Percentiles rank a stretch among this genome's conserved stretches.
These are phyloP conservation scores for Leavenworthia alabamica DNA, from an alignment of 345 rosid species.

Conservation along the genomic window DNA sequence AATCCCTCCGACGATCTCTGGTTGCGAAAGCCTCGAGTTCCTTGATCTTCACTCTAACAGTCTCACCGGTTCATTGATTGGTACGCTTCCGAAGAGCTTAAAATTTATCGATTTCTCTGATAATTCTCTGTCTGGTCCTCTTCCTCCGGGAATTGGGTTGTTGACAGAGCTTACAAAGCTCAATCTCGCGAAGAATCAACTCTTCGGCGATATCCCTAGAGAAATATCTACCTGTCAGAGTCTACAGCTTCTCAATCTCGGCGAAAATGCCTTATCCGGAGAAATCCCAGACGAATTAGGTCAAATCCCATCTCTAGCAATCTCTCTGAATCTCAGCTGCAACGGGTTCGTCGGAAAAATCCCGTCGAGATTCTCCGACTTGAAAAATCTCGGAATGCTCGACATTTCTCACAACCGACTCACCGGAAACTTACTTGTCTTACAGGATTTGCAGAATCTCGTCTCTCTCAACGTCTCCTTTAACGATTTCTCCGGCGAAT, in stretches of 20 bases:
- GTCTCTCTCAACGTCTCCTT: constrained; percentile 78
- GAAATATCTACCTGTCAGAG: constrained; percentile 59
- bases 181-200: constrained; percentile 47
- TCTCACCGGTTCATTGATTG: constrained; percentile 54
- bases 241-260: constrained; percentile 69
- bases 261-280: constrained; percentile 56
- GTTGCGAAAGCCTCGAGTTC: constrained; percentile 61
- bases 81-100: constrained; percentile 34
- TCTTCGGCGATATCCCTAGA: constrained; percentile 61
- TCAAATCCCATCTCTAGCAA: constrained; percentile 59
- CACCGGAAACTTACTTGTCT: constrained; percentile 49
- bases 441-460: constrained; percentile 65
- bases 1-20: constrained; percentile 50
- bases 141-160: constrained; percentile 54
- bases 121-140: constrained; percentile 47
- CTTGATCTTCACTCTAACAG: constrained; percentile 78
- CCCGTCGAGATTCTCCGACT: constrained; percentile 48
- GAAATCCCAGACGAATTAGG: constrained; percentile 59
- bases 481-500: constrained; percentile 69
- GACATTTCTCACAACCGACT: constrained; percentile 74
- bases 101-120: constrained; percentile 56
- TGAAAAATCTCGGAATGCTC: constrained; percentile 57
- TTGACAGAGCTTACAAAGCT: constrained; percentile 66
- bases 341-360: constrained; percentile 54
- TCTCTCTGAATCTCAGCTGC: constrained; percentile 75